These are phyloP conservation scores for Funneliformis caledonium DNA, from an alignment of 371 early-diverging fungal genomes.

Conservation along the genomic window DNA sequence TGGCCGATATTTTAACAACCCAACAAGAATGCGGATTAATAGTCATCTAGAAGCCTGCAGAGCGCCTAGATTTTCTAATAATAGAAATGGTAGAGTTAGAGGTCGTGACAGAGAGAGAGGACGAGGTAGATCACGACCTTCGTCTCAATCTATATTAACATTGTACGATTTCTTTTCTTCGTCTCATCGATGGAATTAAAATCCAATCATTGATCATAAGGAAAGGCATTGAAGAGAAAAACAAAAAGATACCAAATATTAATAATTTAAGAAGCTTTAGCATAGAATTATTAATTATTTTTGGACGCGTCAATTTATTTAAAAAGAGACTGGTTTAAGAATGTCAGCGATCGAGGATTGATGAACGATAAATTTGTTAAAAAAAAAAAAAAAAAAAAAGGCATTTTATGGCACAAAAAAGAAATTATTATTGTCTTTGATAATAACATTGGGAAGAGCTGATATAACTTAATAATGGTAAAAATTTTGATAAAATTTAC, in stretches of 20 bases:
- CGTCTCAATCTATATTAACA: neutral
- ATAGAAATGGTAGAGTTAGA: neutral
- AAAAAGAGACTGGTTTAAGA: too few species aligned
- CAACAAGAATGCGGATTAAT: neutral
- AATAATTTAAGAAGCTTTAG: too few species aligned
- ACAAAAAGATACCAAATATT: neutral
- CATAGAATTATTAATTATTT: too few species aligned
- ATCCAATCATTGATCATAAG: neutral
- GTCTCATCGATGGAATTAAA: neutral
- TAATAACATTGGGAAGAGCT: too few species aligned
- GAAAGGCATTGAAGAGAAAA: neutral
- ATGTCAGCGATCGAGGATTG: too few species aligned
- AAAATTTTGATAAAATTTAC: too few species aligned
- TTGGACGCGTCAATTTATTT: too few species aligned
- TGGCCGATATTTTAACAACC: neutral
- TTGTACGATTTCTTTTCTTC: neutral
- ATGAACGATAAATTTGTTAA: too few species aligned
- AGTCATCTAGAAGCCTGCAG: slow-evolving; percentile 2
- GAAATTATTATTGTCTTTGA: too few species aligned
- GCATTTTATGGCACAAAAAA: too few species aligned
- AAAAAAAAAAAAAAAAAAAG: too few species aligned
- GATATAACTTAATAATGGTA: too few species aligned
- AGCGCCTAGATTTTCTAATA: neutral
- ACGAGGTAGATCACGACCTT: neutral
- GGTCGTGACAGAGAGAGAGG: neutral